Base-by-base conservation (phyloP, 2,329 filamentous ascomycete species). In the Cladosporium halotolerans region DNA sequence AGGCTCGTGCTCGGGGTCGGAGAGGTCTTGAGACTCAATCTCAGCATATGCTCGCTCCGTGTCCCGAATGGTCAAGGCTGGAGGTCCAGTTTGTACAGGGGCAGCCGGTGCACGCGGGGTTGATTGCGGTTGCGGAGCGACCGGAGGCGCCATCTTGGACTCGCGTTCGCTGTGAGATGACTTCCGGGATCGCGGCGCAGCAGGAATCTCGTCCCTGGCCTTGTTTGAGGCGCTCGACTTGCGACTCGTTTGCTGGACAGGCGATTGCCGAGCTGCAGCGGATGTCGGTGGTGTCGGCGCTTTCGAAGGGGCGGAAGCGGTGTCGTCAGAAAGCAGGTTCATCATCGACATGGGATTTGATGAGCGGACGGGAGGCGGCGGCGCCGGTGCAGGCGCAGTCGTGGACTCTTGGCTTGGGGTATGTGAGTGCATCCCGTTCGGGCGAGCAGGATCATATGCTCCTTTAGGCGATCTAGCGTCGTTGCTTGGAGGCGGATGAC, bases 291-390 rank as follows among this genome's bases (percentile, higher is more conserved):
- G 50, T 10, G 58, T 52, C n/a, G 54, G 51, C 36, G 47, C 14
- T 31, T 55, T 50, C 6, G 55, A 14, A 19, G 58, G 51, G 13
- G 55, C 52, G 18, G 44, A 39, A 28, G 57, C 41, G 41, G 57
- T 52, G 33, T 87, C 79, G 60, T 82, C 90, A 3, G 89, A 92
- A 41, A 97, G 84, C 55, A 97, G 95, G 68, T 91, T 96, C 60
- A 89, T 93, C 66, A 97, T 93, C 4, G 91, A 93, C 91, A 96
- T 96, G 50, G 91, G 87, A 68, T 95, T 88, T 55, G 86, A 85
- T 39, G 85, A 79, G 68, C 90, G 84, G 16, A 55, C 52, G 10
- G 62, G 57, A 40, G 66, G 66, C 54, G 71, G 68, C 32, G 69
- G 67, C 18, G 68, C 66, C 45, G 65, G 68, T 6, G 57, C 51